A percentile compares a stretch with the other conserved stretches of the same genome.
These are phyloP conservation scores for Atkinsonella texensis DNA, from an alignment of 2,329 filamentous ascomycete genomes.

Conservation along the genomic window DNA sequence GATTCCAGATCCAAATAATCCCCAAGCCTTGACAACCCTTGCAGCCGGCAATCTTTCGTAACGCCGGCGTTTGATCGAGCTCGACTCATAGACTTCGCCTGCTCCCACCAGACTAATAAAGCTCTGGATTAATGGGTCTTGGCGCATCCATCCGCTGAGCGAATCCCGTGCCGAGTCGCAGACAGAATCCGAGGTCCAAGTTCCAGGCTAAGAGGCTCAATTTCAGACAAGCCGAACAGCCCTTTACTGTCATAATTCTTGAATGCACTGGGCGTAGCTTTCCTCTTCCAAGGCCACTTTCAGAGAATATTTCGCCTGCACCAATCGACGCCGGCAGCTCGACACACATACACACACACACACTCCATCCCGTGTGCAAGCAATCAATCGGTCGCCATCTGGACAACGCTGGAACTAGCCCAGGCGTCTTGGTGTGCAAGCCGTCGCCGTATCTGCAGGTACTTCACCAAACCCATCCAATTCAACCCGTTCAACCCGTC, in stretches of 20 bases:
- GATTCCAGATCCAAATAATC: background rate
- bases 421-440: slow-evolving; percentile 3
- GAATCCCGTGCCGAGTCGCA: background rate
- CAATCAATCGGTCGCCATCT: background rate
- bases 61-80: background rate
- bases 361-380: background rate
- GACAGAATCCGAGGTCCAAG: background rate
- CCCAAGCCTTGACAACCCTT: background rate
- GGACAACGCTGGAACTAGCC: background rate
- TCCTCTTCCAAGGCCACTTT: background rate
- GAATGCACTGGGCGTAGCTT: background rate
- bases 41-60: background rate
- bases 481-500: too few species aligned
- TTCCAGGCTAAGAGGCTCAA: too few species aligned
- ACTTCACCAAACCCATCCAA: slow-evolving; percentile 8
- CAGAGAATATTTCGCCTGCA: background rate
- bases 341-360: background rate
- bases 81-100: background rate
- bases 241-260: too few species aligned
- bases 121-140: background rate
- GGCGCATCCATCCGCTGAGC: background rate
- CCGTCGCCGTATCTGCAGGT: slow-evolving; percentile 13
- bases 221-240: too few species aligned
- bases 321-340: background rate
- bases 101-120: background rate